Base-by-base conservation (phyloP, 257 asterid genomes). In the Lycium ferocissimum region DNA sequence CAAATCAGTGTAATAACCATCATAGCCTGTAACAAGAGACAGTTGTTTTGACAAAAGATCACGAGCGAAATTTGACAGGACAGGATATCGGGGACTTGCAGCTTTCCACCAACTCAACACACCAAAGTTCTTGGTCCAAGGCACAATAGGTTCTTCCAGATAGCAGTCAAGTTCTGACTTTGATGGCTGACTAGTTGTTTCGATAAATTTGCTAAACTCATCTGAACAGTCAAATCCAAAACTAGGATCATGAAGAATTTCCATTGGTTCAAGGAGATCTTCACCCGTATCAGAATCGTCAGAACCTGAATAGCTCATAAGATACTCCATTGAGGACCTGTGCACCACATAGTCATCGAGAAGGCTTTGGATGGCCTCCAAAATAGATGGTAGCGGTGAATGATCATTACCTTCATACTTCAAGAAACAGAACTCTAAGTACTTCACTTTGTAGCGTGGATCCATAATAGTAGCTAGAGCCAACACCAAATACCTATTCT, bases 391-490 rank as follows among this genome's bases (percentile, higher is more conserved):
- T n/a, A 67, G 57, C 2, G 35, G 40, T 69, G 56, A 83, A 17
- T 38, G 38, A 26, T 45, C 58, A 15, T 69, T 53, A 22, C 65
- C 54, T 82, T 82, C 80, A 51, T 80, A 35, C 81, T 84, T 78
- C 83, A 40, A 61, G 79, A 17, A 63, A 76, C 63, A 76, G 20
- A 76, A 76, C 22, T 86, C 84, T 17, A 85, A 69, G 67, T 85
- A 84, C 58, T 62, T 81, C 88, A 86, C 81, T 79, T 89, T 86
- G 56, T 81, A 86, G 8, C 89, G 84, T 35, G 91, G 89, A 85
- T 89, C 91, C 85, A 89, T 70, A 11, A 86, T 83, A 2, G 87
- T 47, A 35, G 87, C 87, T 45, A 89, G 7, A 49, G 89, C 73
- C 82, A 89, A 73, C 11, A 85, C 81, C 83, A 81, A 49, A 75